These are phyloP conservation scores for Myxozyma melibiosi DNA, from an alignment of 805 yeast species.

Conservation along the genomic window DNA sequence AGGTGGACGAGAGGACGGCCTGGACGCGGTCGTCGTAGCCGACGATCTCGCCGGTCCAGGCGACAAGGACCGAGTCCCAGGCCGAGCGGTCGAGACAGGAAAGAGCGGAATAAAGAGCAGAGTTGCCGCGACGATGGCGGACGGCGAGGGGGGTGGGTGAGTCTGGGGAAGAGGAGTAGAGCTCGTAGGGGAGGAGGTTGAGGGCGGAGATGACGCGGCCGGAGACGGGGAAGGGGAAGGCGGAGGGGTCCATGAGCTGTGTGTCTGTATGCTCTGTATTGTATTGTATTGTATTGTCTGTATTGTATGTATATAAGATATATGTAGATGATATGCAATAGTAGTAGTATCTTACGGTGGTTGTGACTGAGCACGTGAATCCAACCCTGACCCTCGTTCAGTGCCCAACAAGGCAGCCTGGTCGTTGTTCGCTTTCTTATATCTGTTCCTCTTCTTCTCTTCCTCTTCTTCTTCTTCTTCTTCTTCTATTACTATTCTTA, in stretches of 20 bases:
- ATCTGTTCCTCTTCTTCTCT: neutral
- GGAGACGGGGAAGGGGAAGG: constrained; percentile 27
- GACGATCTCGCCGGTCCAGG: constrained; percentile 91
- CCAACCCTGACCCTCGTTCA: too few relatives aligned
- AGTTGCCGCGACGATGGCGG: constrained; percentile 63
- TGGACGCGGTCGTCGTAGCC: constrained; percentile 22
- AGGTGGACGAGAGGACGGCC: constrained; percentile 14
- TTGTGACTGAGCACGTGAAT: too few relatives aligned
- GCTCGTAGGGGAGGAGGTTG: constrained; percentile 32
- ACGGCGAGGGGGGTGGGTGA: constrained; percentile 18
- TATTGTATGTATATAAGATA: too few relatives aligned
- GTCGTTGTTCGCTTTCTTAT: neutral
- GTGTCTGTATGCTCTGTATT: too few relatives aligned
- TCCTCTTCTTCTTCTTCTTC: neutral
- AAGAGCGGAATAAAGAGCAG: constrained; percentile 79
- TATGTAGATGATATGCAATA: too few relatives aligned
- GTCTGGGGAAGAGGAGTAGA: constrained; percentile 4
- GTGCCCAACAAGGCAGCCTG: too few relatives aligned
- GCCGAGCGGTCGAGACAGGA: constrained; percentile 57
- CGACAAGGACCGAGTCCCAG: constrained; percentile 88
- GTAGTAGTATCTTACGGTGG: too few relatives aligned
- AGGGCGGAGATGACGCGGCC: constrained; percentile 31
- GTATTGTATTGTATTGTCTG: too few relatives aligned
- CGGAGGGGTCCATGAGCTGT: too few relatives aligned
- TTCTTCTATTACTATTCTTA: neutral